phyloP scores from a whole-genome alignment of 805 yeast genomes.

The Candida sphagnicola region DNA sequence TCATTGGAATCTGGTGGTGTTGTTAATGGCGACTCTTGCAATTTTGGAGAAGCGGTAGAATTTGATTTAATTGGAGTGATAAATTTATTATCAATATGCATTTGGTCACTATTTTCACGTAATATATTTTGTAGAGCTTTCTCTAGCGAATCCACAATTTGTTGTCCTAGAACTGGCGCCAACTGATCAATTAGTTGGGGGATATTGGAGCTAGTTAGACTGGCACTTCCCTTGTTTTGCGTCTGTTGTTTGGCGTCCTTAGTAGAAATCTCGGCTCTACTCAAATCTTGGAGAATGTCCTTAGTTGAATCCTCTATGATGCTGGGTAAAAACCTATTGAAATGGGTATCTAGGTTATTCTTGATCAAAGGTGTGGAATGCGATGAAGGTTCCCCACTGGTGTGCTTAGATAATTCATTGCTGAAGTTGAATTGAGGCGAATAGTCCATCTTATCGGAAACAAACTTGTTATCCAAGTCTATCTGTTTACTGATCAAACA shows the following conservation, averaged over 20 bases:
- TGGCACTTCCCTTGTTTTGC: too few species aligned
- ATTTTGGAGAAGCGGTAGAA: not conserved
- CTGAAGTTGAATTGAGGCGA: not conserved
- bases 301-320: not conserved
- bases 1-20: not conserved
- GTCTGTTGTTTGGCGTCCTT: too few species aligned
- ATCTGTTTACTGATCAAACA: not conserved
- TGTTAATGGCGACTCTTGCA: not conserved
- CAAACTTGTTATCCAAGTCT: not conserved
- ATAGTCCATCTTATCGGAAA: not conserved
- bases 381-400: not conserved
- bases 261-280: not conserved
- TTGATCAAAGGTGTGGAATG: conserved; percentile 3
- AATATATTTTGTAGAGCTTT: not conserved
- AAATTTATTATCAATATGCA: not conserved
- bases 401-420: not conserved
- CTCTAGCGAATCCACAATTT: not conserved
- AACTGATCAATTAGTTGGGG: conserved; percentile 1
- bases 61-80: conserved; percentile 1
- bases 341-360: not conserved
- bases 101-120: not conserved
- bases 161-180: conserved; percentile 1
- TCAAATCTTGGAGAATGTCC: not conserved
- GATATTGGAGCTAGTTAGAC: not conserved
- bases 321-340: not conserved